A percentile compares a stretch with the other conserved stretches of the same genome.
phyloP scores from a whole-genome alignment of 352 stramenopile species.

The Pythium apleroticum region DNA sequence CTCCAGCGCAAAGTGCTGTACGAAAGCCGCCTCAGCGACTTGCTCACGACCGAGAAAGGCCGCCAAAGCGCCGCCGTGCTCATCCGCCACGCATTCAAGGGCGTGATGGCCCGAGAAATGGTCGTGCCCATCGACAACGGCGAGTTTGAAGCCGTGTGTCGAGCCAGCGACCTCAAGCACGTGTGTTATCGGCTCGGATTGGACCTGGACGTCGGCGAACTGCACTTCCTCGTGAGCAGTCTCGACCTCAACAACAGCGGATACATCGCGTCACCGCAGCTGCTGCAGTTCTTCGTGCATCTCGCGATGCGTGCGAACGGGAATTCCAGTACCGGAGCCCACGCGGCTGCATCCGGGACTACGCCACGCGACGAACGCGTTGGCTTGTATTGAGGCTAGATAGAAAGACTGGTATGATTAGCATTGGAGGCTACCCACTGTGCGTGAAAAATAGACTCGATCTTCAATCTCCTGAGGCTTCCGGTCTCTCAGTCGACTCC shows the following conservation, averaged over 20 bases:
- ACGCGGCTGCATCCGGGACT: background rate
- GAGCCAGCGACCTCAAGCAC: slow-evolving; percentile 64
- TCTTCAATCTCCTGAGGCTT: background rate
- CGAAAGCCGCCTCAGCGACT: slow-evolving; percentile 53
- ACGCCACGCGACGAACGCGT: background rate
- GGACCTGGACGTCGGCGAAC: slow-evolving; percentile 62
- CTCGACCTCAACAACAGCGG: slow-evolving; percentile 52
- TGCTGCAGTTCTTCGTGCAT: slow-evolving; percentile 61
- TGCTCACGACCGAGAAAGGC: slow-evolving; percentile 50
- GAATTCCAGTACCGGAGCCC: background rate
- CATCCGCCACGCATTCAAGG: slow-evolving; percentile 75
- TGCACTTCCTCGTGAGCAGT: slow-evolving; percentile 48
- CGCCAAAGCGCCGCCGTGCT: slow-evolving; percentile 65
- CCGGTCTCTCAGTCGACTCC: background rate
- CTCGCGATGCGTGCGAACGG: slow-evolving; percentile 28
- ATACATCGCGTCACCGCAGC: slow-evolving; percentile 59
- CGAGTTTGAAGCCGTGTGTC: slow-evolving; percentile 67
- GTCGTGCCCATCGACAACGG: slow-evolving; percentile 68
- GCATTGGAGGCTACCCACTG: background rate
- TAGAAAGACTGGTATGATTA: background rate
- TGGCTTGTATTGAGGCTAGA: slow-evolving; percentile 13
- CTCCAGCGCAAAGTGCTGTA: slow-evolving; percentile 60
- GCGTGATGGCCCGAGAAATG: slow-evolving; percentile 57
- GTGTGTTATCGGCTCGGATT: slow-evolving; percentile 70
- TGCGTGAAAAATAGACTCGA: background rate